phyloP scores from a whole-genome alignment of 257 asterid species.

The Echium plantagineum region DNA sequence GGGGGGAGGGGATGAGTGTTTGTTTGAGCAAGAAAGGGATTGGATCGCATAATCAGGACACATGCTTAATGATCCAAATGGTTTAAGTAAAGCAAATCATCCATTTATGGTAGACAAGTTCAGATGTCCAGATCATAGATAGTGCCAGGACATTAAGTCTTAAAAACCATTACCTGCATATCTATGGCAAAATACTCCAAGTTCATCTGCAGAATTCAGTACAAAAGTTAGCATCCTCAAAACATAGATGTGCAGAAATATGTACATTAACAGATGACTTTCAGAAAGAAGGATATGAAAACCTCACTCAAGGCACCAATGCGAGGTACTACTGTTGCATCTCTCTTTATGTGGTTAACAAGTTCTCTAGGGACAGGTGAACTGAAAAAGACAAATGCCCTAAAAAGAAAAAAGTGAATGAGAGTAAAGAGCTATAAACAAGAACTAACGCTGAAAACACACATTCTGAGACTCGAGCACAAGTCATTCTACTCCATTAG shows the following conservation, averaged over 20 bases:
- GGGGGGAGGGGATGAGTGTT: no score
- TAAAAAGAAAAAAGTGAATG: constrained; percentile 18
- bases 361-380: constrained; percentile 76
- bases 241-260: constrained; percentile 4
- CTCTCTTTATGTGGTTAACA: constrained; percentile 75
- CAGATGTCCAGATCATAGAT: background rate
- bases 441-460: background rate
- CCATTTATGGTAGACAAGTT: background rate
- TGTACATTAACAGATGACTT: background rate
- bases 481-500: background rate
- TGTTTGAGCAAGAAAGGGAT: background rate
- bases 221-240: constrained; percentile 23
- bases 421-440: constrained; percentile 6
- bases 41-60: background rate
- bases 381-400: constrained; percentile 97
- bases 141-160: background rate
- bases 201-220: constrained; percentile 72
- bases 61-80: background rate
- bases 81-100: no score
- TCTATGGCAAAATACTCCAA: constrained; percentile 92
- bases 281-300: constrained; percentile 11
- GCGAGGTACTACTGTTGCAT: constrained; percentile 78
- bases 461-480: background rate
- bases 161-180: constrained; percentile 61
- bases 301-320: constrained; percentile 99